Conservation (phyloP, 2,329 filamentous ascomycete genomes). For the Trichophyton schoenleinii region DNA sequence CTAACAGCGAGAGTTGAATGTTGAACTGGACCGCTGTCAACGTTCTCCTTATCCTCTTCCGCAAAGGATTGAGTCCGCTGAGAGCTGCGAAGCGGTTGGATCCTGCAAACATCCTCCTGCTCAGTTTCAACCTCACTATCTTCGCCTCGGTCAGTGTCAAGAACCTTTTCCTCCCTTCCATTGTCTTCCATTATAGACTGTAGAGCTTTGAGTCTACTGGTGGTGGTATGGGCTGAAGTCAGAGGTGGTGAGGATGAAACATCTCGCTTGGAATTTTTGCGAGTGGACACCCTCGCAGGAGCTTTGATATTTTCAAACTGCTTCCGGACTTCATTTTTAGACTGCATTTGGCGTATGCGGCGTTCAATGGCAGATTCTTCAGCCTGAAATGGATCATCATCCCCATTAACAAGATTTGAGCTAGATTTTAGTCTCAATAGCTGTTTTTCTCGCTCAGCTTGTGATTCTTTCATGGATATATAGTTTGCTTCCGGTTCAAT, state of each 20-base stretch:
- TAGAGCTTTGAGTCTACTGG: not conserved
- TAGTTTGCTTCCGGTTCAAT: conserved; percentile 34
- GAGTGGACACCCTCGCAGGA: conserved; percentile 17
- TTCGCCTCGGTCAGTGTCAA: not conserved
- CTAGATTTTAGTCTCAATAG: conserved; percentile 15
- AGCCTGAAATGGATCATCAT: conserved; percentile 27
- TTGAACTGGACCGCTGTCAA: conserved; percentile 20
- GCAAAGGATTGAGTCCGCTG: conserved; percentile 21
- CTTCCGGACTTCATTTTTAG: conserved; percentile 23
- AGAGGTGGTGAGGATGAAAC: conserved; percentile 8
- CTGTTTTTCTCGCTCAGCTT: conserved; percentile 28
- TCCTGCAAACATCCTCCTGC: conserved; percentile 30
- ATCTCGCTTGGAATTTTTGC: conserved; percentile 7
- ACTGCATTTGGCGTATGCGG: conserved; percentile 22
- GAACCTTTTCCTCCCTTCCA: not conserved
- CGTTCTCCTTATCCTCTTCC: conserved; percentile 39
- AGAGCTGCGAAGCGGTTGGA: conserved; percentile 18
- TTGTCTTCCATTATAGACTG: not conserved
- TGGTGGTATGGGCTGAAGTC: not conserved
- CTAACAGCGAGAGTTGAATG: conserved; percentile 21
- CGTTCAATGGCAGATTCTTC: conserved; percentile 30
- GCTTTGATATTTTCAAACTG: conserved; percentile 28
- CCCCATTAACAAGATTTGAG: not conserved
- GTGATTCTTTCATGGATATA: conserved; percentile 36
- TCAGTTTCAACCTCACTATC: conserved; percentile 29